A percentile compares a stretch with the other conserved stretches of the same genome.
Conservation (phyloP, 495 filamentous ascomycete genomes). For the Aspergillus affinis region DNA sequence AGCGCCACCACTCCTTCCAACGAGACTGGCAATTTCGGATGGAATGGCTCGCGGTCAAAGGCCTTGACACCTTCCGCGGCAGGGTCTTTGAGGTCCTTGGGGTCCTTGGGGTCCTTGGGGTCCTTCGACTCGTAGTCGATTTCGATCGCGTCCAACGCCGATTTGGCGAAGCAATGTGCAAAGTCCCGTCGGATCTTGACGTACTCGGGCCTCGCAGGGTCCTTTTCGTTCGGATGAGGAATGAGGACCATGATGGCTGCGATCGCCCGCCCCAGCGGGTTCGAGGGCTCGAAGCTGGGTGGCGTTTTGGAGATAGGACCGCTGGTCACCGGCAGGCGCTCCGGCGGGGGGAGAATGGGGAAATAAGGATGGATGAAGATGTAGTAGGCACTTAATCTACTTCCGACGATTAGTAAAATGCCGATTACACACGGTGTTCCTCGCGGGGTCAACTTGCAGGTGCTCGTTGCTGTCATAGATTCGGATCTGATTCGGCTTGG, state of each 20-base stretch:
- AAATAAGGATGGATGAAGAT: conserved; percentile 52
- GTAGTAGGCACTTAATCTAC: conserved; percentile 51
- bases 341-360: conserved; percentile 48
- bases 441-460: conserved; percentile 19
- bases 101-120: conserved; percentile 39
- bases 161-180: conserved; percentile 46
- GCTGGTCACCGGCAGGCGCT: conserved; percentile 31
- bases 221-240: conserved; percentile 39
- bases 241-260: conserved; percentile 49
- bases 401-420: not conserved
- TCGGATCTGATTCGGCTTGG: conserved; percentile 7
- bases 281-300: conserved; percentile 29
- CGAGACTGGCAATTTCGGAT: conserved; percentile 41
- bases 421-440: no score
- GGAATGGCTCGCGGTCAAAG: conserved; percentile 40
- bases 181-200: conserved; percentile 41
- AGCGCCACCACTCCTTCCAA: conserved; percentile 48
- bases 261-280: conserved; percentile 44
- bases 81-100: conserved; percentile 36
- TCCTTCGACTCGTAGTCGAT: conserved; percentile 43
- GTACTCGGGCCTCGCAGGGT: conserved; percentile 34
- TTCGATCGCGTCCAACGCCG: conserved; percentile 45
- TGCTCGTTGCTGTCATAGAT: conserved; percentile 25
- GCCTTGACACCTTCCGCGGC: conserved; percentile 31
- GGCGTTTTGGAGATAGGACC: conserved; percentile 28